A percentile compares a stretch with the other conserved stretches of the same genome.
phyloP scores from a whole-genome alignment of 2,329 filamentous ascomycete species.

The Metarhizium humberi region DNA sequence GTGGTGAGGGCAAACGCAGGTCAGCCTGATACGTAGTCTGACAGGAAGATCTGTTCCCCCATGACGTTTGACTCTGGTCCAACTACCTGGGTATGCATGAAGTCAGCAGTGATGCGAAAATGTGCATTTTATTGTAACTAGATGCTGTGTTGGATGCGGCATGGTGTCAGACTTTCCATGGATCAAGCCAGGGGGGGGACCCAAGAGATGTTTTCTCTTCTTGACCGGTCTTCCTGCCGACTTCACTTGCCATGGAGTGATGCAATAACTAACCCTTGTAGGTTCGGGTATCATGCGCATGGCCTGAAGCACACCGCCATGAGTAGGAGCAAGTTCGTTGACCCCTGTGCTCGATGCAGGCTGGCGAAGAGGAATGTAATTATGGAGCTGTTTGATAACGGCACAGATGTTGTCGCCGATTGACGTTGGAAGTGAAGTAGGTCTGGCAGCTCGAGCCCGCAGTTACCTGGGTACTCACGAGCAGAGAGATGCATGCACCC shows the following conservation, averaged over 20 bases:
- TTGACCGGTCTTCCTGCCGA: not conserved
- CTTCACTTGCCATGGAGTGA: not conserved
- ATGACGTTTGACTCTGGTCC: not conserved
- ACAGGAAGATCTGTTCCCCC: not conserved
- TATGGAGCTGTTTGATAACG: too few relatives aligned
- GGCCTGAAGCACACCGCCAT: constrained; percentile 5
- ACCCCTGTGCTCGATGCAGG: not conserved
- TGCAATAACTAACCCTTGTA: not conserved
- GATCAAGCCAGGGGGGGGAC: not conserved
- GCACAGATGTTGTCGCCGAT: not conserved
- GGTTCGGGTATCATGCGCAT: constrained; percentile 1
- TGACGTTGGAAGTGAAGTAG: too few relatives aligned
- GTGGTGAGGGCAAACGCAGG: not conserved
- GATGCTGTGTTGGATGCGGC: not conserved
- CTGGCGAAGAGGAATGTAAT: not conserved
- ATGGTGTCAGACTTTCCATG: not conserved
- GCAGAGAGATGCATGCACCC: too few relatives aligned
- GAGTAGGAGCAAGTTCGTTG: not conserved
- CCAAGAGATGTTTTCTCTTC: not conserved
- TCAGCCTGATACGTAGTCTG: not conserved
- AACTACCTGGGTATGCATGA: not conserved
- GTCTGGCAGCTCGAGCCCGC: too few relatives aligned
- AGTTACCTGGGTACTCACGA: too few relatives aligned
- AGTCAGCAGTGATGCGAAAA: not conserved
- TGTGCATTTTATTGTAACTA: not conserved